A percentile compares a stretch with the other conserved stretches of the same genome.
Conservation (phyloP, 441 rosid species). For the Omphalea diandra region DNA sequence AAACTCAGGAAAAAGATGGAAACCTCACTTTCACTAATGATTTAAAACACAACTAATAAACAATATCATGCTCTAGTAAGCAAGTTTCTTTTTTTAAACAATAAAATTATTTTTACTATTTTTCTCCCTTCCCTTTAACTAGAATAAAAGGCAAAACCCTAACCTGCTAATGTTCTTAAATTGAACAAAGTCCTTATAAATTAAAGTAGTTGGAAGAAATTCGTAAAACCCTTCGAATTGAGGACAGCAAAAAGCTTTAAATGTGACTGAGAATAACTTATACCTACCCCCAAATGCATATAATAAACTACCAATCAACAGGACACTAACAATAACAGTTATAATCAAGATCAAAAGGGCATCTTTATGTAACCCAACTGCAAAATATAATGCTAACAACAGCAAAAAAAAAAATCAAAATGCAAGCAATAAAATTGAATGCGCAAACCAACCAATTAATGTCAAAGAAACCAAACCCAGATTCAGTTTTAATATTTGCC, state of each 20-base stretch:
- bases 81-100: neutral
- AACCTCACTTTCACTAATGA: neutral
- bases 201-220: neutral
- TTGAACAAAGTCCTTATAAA: neutral
- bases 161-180: neutral
- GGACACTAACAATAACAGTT: neutral
- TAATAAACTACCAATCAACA: neutral
- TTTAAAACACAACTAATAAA: neutral
- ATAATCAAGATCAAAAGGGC: neutral
- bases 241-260: neutral
- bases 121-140: neutral
- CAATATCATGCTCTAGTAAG: neutral
- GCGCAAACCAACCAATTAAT: neutral
- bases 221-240: neutral
- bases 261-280: neutral
- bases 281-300: neutral
- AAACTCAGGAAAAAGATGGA: neutral
- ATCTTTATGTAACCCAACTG: conserved; percentile 1
- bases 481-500: neutral
- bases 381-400: neutral
- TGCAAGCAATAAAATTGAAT: neutral
- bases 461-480: conserved; percentile 1
- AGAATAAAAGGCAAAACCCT: neutral
- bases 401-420: neutral
- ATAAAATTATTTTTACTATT: no score